Conservation (phyloP, 2,329 filamentous ascomycete genomes). For the Penicillium sp. region DNA sequence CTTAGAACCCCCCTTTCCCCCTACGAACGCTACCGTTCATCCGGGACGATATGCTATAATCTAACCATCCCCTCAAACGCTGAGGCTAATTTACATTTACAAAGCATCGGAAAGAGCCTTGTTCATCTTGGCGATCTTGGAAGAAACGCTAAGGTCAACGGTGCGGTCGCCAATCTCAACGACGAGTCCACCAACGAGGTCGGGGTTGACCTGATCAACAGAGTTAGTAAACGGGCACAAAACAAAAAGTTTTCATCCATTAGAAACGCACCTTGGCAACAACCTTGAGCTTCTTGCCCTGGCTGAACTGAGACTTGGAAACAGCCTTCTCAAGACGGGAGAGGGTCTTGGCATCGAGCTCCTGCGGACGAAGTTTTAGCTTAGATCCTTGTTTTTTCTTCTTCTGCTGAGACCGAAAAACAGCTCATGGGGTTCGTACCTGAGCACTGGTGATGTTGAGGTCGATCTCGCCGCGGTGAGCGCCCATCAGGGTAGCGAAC, state of each 20-base stretch:
- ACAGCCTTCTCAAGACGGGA: slow-evolving; percentile 82
- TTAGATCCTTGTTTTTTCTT: neutral
- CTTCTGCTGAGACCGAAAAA: neutral
- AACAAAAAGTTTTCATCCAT: neutral
- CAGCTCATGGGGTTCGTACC: slow-evolving; percentile 55
- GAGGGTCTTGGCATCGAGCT: slow-evolving; percentile 84
- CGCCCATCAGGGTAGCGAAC: slow-evolving; percentile 83
- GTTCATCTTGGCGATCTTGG: slow-evolving; percentile 98
- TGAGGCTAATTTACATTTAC: slow-evolving; percentile 62
- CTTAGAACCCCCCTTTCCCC: slow-evolving; percentile 4
- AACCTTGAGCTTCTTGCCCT: slow-evolving; percentile 98
- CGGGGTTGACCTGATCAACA: slow-evolving; percentile 73
- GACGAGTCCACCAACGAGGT: slow-evolving; percentile 88
- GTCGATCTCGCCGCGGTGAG: slow-evolving; percentile 89
- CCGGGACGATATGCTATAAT: slow-evolving; percentile 27
- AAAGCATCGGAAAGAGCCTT: slow-evolving; percentile 95
- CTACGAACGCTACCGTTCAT: slow-evolving; percentile 30
- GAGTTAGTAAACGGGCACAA: neutral
- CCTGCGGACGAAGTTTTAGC: slow-evolving; percentile 47
- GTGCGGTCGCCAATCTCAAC: slow-evolving; percentile 98
- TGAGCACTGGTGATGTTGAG: slow-evolving; percentile 85
- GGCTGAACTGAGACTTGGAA: slow-evolving; percentile 81
- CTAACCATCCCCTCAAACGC: slow-evolving; percentile 24
- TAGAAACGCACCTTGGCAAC: slow-evolving; percentile 70
- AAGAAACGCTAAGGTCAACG: slow-evolving; percentile 93